Conservation (phyloP, 2,329 filamentous ascomycete genomes). For the Penicillium sp. region DNA sequence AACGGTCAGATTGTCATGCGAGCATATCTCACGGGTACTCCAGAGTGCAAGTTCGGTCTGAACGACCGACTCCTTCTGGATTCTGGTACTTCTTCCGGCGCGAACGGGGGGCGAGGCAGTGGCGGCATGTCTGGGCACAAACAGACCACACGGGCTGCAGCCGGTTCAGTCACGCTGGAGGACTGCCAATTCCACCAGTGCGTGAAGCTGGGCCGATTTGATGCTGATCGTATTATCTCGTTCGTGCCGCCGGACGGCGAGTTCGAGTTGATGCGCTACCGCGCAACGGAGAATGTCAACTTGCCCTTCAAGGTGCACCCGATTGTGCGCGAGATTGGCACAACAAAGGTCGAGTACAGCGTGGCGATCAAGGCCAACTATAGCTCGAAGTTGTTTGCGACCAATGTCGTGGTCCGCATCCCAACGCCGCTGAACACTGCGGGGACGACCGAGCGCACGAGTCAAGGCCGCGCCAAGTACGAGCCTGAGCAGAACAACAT, state of each 20-base stretch:
- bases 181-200: conserved; percentile 99
- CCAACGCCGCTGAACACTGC: conserved; percentile 97
- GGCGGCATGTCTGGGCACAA: conserved; percentile 65
- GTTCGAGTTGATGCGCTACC: conserved; percentile 98
- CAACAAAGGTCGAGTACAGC: conserved; percentile 97
- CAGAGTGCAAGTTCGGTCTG: conserved; percentile 97
- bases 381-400: conserved; percentile 92
- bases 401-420: conserved; percentile 91
- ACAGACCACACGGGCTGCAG: conserved; percentile 92
- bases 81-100: conserved; percentile 63
- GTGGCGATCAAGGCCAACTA: conserved; percentile 98
- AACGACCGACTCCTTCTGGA: conserved; percentile 96
- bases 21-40: conserved; percentile 88
- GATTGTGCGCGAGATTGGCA: conserved; percentile 96
- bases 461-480: conserved; percentile 96
- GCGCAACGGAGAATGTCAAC: conserved; percentile 97
- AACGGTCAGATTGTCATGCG: conserved; percentile 99
- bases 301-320: conserved; percentile 98
- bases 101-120: conserved; percentile 50
- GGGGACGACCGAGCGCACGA: conserved; percentile 87
- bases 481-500: conserved; percentile 98
- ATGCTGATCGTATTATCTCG: conserved; percentile 93
- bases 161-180: conserved; percentile 91
- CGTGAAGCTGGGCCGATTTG: conserved; percentile 95
- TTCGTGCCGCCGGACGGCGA: conserved; percentile 97